Percentiles rank a stretch among this genome's conserved stretches.
Evolutionary conservation across 1,139 yeast genomes (phyloP).

Genomic region (Debaryomycetaceae sp.): DNA sequence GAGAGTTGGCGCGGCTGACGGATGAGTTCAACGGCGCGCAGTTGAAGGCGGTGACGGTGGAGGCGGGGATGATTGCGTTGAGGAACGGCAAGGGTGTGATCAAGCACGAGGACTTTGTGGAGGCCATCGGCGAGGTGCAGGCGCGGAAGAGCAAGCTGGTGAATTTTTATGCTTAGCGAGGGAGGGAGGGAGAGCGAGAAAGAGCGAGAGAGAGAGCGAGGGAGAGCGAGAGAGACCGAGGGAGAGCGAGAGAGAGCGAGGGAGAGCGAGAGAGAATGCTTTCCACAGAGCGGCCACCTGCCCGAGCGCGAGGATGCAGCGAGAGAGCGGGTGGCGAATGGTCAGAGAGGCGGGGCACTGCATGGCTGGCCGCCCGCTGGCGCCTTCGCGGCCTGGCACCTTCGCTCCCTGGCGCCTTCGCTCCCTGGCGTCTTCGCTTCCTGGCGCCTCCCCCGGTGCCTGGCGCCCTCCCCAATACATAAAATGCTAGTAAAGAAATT

Average conservation of each 20-base stretch:
- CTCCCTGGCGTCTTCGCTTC: too few species aligned
- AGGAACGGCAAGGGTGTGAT: constrained; percentile 90
- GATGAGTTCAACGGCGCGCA: constrained; percentile 99
- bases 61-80: constrained; percentile 99
- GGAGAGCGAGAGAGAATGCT: background rate
- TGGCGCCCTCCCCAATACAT: too few species aligned
- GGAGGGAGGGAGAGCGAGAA: background rate
- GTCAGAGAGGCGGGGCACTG: too few species aligned
- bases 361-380: too few species aligned
- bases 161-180: constrained; percentile 78
- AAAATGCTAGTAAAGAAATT: too few species aligned
- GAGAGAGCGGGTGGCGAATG: too few species aligned
- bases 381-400: too few species aligned
- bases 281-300: background rate
- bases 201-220: background rate
- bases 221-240: background rate
- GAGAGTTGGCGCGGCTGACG: constrained; percentile 94
- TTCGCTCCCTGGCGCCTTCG: too few species aligned
- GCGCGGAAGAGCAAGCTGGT: constrained; percentile 94
- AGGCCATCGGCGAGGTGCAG: constrained; percentile 97
- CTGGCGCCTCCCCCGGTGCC: too few species aligned
- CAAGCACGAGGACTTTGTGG: constrained; percentile 96
- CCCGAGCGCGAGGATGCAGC: background rate
- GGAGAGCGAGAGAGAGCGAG: constrained; percentile 1
- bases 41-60: constrained; percentile 95